Conservation (phyloP, 345 rosid genomes). For the Corchorus capsularis region DNA sequence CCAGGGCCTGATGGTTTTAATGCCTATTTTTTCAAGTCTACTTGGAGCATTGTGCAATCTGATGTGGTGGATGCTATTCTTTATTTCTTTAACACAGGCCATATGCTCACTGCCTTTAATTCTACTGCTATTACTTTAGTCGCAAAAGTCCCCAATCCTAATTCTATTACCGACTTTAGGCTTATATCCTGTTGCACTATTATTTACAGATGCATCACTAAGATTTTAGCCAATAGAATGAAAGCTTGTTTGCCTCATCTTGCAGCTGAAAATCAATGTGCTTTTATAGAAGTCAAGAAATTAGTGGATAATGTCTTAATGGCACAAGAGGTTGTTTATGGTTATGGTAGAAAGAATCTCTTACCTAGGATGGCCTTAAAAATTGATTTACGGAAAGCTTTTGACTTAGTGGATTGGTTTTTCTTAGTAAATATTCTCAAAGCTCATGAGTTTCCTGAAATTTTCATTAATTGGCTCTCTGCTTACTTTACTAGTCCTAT, state of each 20-base stretch:
- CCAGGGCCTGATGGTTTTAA: background rate
- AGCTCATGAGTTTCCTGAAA: background rate
- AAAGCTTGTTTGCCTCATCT: background rate
- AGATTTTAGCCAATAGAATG: background rate
- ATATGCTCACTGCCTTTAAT: no score
- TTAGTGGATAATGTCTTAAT: background rate
- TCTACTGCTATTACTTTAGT: background rate
- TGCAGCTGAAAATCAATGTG: background rate
- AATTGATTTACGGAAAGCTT: background rate
- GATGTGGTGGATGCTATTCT: background rate
- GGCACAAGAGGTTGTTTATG: background rate
- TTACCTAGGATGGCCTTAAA: background rate
- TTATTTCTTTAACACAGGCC: background rate
- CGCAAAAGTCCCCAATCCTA: background rate
- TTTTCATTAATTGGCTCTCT: background rate
- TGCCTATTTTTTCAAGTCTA: background rate
- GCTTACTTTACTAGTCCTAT: background rate
- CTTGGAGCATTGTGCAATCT: background rate
- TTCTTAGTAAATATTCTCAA: background rate
- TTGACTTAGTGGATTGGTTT: background rate
- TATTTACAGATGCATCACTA: background rate
- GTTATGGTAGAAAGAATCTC: background rate
- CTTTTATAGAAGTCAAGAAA: background rate
- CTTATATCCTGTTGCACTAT: background rate
- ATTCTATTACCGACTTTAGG: background rate